Conservation (phyloP, 2,329 filamentous ascomycete species). For the Cytospora paraplurivora region DNA sequence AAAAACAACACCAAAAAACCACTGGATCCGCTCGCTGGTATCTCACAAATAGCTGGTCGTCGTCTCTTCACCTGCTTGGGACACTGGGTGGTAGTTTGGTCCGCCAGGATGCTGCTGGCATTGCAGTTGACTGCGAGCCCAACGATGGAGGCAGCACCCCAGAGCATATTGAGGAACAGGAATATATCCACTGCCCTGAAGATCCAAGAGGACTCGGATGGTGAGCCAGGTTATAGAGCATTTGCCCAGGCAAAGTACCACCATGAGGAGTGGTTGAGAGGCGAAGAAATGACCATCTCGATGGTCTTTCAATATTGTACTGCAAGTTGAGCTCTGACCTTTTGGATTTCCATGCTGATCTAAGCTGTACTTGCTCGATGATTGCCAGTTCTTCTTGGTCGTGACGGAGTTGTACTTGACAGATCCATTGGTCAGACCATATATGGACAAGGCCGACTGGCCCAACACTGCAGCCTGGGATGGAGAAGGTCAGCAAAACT, state of each 20-base stretch:
- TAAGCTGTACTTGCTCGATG: too few relatives aligned
- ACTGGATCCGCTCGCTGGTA: not conserved
- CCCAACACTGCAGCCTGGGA: too few relatives aligned
- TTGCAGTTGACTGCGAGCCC: slow-evolving; percentile 9
- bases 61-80: slow-evolving; percentile 8
- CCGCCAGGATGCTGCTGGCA: not conserved
- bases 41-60: not conserved
- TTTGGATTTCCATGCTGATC: too few relatives aligned
- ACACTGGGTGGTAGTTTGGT: not conserved
- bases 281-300: slow-evolving; percentile 8
- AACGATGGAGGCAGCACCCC: slow-evolving; percentile 4
- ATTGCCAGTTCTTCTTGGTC: too few relatives aligned
- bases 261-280: slow-evolving; percentile 1
- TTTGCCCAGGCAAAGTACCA: slow-evolving; percentile 9
- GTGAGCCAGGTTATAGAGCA: slow-evolving; percentile 15
- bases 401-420: too few relatives aligned
- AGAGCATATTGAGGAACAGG: not conserved
- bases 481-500: too few relatives aligned
- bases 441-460: too few relatives aligned
- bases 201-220: slow-evolving; percentile 11
- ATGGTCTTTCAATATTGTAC: too few relatives aligned
- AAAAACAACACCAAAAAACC: too few relatives aligned
- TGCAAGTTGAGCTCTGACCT: too few relatives aligned
- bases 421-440: too few relatives aligned
- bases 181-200: not conserved